Evolutionary conservation across 2,329 filamentous ascomycete genomes (phyloP).

Genomic region (Cytospora schulzeri): DNA sequence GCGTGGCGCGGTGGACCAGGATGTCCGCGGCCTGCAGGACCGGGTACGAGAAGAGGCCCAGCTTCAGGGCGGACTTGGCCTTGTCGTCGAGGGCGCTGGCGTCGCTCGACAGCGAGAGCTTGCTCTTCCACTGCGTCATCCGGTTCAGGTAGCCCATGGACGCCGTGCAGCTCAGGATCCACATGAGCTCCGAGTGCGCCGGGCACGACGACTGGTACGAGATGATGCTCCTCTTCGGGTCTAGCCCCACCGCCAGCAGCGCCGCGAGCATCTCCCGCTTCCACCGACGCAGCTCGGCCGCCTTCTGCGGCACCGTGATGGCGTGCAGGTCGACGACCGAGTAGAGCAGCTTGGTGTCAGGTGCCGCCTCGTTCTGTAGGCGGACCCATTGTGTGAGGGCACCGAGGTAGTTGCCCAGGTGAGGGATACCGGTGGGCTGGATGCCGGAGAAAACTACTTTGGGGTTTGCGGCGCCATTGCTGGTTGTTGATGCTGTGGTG

Average conservation of each 20-base stretch:
- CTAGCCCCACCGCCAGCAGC: slow-evolving; percentile 80
- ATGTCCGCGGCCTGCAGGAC: slow-evolving; percentile 95
- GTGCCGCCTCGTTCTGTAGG: slow-evolving; percentile 66
- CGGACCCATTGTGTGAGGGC: slow-evolving; percentile 84
- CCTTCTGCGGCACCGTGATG: slow-evolving; percentile 76
- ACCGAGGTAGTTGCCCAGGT: slow-evolving; percentile 93
- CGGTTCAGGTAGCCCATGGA: slow-evolving; percentile 91
- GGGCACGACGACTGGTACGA: slow-evolving; percentile 82
- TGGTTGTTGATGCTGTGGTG: slow-evolving; percentile 9
- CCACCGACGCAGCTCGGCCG: slow-evolving; percentile 60
- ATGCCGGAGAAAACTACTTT: slow-evolving; percentile 89
- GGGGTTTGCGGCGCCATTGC: slow-evolving; percentile 17
- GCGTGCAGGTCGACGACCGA: slow-evolving; percentile 94
- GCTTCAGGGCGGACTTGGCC: slow-evolving; percentile 64
- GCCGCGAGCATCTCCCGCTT: slow-evolving; percentile 77
- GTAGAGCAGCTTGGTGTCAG: slow-evolving; percentile 66
- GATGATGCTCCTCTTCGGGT: slow-evolving; percentile 73
- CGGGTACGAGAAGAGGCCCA: slow-evolving; percentile 93
- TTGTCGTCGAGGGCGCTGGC: slow-evolving; percentile 50
- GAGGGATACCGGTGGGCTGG: slow-evolving; percentile 91
- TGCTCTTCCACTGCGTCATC: slow-evolving; percentile 99
- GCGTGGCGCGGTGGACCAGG: slow-evolving; percentile 76
- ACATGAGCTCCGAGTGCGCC: slow-evolving; percentile 89
- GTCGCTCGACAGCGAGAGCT: slow-evolving; percentile 65
- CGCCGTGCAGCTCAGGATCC: slow-evolving; percentile 90